Evolutionary conservation across 352 stramenopile genomes (phyloP), one percentile per base, ranked within the genome.

Genomic region (Aphanomyces stellatus): DNA sequence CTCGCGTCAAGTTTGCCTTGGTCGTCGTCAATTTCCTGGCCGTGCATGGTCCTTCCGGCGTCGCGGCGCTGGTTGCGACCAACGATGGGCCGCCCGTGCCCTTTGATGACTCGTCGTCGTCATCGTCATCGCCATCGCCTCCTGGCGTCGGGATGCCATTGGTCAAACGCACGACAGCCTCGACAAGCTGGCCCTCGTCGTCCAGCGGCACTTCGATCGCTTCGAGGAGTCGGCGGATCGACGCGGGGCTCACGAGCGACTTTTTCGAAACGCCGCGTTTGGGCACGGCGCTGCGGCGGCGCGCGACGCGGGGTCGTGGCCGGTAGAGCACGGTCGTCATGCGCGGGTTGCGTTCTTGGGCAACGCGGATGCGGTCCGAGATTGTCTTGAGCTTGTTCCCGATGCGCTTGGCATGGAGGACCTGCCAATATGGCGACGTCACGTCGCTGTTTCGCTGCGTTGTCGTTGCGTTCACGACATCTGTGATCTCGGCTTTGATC

Each of bases 351-450:
- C 30, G 49, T 30, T 57, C 25, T 37, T 57, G 49, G 13, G 49
- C 49, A 13, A 57, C 13, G 13, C 49, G 49, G n/a, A 65, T 13
- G 5, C 24, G 15, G 15, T 92, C 83, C 0, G 83, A 81, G 24
- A 90, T 90, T 15, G 88, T 78, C 69, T 92, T 91, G 34, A 91
- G 78, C 70, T 88, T 88, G 61, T 90, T 80, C 4, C 83, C 83
- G 1, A 88, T 70, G 35, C 88, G 90, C 55, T 92, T 92, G 8
- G 83, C 83, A 62, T 92, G 88, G 51, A 90, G 88, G 11, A 79
- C 85, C 15, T 79, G 77, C 48, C 90, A 71, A 25, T 82, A 90
- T 3, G 88, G 77, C 0, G 83, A 92, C 80, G 57, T 34, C 31
- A 33, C 28, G 43, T 65, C 57, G 41, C 88, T 88, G 19, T 77